Evolutionary conservation across 2,329 filamentous ascomycete genomes (phyloP).

Genomic region (Exserohilum turcica): DNA sequence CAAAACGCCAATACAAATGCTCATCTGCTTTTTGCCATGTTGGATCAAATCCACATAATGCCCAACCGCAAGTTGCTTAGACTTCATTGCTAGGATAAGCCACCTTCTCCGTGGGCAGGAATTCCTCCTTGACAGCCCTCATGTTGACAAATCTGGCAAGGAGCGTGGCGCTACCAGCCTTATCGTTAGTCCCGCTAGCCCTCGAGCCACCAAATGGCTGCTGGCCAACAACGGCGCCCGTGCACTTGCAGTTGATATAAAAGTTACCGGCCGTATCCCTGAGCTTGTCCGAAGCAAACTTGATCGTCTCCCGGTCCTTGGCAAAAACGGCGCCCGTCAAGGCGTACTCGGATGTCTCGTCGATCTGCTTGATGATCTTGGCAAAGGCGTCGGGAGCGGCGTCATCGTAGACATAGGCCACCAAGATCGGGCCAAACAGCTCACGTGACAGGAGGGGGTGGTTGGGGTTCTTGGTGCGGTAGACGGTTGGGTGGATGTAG

Average conservation of each 20-base stretch:
- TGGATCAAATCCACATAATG: not conserved
- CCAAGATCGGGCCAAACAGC: constrained; percentile 80
- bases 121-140: constrained; percentile 63
- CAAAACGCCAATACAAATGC: too few species aligned
- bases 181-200: constrained; percentile 63
- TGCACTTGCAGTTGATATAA: constrained; percentile 82
- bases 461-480: constrained; percentile 72
- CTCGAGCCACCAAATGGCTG: constrained; percentile 61
- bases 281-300: constrained; percentile 71
- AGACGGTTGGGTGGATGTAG: constrained; percentile 84
- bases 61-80: constrained; percentile 16
- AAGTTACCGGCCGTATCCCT: constrained; percentile 80
- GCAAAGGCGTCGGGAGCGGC: constrained; percentile 61
- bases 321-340: constrained; percentile 80
- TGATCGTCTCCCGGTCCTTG: constrained; percentile 67
- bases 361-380: constrained; percentile 66
- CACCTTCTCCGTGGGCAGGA: constrained; percentile 55
- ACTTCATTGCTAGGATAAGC: constrained; percentile 60
- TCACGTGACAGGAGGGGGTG: constrained; percentile 78
- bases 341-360: constrained; percentile 75
- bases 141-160: constrained; percentile 61
- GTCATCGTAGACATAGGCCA: constrained; percentile 79
- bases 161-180: constrained; percentile 60
- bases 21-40: not conserved
- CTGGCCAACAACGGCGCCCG: constrained; percentile 56